Percentiles rank a stretch among this genome's conserved stretches.
Evolutionary conservation across 2,329 filamentous ascomycete genomes (phyloP).

Genomic region (Parafenestella ontariensis): DNA sequence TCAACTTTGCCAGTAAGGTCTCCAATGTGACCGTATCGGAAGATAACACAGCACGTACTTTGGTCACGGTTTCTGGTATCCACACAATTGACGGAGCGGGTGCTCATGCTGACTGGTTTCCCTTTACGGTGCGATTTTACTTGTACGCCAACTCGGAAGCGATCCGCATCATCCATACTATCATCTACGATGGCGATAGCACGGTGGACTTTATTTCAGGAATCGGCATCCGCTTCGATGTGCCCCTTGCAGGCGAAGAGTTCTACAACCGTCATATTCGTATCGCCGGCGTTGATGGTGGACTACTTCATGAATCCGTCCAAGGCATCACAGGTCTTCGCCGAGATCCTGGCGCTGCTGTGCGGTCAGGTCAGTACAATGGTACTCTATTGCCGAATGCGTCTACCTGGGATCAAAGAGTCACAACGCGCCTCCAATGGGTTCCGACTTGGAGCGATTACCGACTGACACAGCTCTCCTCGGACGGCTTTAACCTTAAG

Average conservation of each 20-base stretch:
- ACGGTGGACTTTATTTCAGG: conserved; percentile 61
- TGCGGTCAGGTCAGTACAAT: conserved; percentile 60
- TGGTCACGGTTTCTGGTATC: conserved; percentile 57
- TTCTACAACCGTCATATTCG: conserved; percentile 66
- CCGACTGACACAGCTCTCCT: conserved; percentile 62
- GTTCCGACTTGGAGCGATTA: conserved; percentile 67
- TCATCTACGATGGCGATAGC: conserved; percentile 62
- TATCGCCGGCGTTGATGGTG: conserved; percentile 62
- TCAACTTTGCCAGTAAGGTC: conserved; percentile 59
- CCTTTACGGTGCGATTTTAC: conserved; percentile 65
- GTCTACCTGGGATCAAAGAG: conserved; percentile 56
- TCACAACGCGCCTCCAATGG: conserved; percentile 60
- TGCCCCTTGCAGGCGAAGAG: conserved; percentile 61
- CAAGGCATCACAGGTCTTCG: conserved; percentile 67
- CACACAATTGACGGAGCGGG: conserved; percentile 38
- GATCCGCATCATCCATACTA: conserved; percentile 62
- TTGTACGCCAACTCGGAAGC: conserved; percentile 64
- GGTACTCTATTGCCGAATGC: conserved; percentile 52
- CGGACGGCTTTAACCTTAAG: conserved; percentile 67
- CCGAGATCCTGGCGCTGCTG: conserved; percentile 59
- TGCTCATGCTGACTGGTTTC: conserved; percentile 59
- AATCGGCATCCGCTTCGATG: conserved; percentile 62
- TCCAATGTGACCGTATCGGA: conserved; percentile 59
- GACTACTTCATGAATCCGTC: conserved; percentile 64
- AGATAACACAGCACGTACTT: conserved; percentile 51